These are phyloP conservation scores for Evernia prunastri DNA, from an alignment of 495 filamentous ascomycete species.

Conservation along the genomic window DNA sequence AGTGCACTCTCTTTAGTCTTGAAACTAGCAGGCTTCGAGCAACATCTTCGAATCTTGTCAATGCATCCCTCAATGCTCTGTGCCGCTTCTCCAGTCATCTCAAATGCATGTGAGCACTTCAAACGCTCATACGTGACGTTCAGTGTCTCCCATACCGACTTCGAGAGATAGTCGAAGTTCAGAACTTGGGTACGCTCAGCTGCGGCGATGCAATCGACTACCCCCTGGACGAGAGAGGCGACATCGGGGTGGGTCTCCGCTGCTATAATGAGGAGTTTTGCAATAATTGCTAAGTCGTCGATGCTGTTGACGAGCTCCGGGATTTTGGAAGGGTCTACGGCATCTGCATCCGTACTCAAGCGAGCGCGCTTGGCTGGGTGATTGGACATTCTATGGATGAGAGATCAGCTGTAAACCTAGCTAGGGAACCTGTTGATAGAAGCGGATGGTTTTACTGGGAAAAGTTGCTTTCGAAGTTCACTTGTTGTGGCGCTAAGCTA, in stretches of 20 bases:
- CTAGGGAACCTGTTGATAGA: no score
- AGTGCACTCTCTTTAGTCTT: conserved; percentile 7
- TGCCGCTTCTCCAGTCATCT: background rate
- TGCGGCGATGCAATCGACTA: background rate
- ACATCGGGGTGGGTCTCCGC: background rate
- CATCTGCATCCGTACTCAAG: background rate
- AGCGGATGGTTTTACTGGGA: no score
- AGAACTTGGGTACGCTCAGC: background rate
- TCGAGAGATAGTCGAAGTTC: background rate
- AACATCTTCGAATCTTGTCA: background rate
- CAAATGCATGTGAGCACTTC: background rate
- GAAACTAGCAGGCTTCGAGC: conserved; percentile 3
- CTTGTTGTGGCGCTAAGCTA: no score
- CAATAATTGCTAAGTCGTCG: background rate
- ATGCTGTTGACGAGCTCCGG: conserved; percentile 1
- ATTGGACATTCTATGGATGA: background rate
- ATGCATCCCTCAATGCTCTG: background rate
- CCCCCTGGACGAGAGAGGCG: background rate
- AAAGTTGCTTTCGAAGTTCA: no score
- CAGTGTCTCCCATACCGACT: conserved; percentile 5
- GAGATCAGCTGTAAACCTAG: background rate
- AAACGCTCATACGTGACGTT: conserved; percentile 6
- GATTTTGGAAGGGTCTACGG: background rate
- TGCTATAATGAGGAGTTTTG: background rate
- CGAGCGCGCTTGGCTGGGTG: background rate